Conservation (phyloP, 495 filamentous ascomycete species). For the Lophiostoma macrostomum region DNA sequence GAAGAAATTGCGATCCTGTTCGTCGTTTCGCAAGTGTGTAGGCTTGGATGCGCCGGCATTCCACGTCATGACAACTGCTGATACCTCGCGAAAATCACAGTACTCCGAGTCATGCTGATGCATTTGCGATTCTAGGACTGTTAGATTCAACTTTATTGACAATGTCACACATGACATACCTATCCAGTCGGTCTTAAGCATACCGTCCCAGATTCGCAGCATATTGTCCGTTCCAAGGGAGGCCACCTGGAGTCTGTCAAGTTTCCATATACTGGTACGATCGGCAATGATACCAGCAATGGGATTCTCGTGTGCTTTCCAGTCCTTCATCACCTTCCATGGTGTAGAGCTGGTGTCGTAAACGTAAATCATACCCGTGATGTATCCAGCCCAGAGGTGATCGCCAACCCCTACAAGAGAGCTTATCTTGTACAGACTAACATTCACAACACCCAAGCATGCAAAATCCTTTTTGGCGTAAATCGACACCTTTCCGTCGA, state of each 20-base stretch:
- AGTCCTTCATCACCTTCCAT: conserved; percentile 90
- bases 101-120: conserved; percentile 74
- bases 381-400: conserved; percentile 90
- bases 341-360: conserved; percentile 80
- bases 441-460: conserved; percentile 72
- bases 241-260: conserved; percentile 82
- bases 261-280: conserved; percentile 76
- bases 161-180: conserved; percentile 46
- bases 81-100: conserved; percentile 79
- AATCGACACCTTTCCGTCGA: conserved; percentile 88
- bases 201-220: conserved; percentile 87
- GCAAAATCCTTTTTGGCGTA: conserved; percentile 73
- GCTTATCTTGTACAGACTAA: conserved; percentile 95
- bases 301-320: conserved; percentile 82
- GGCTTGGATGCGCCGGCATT: conserved; percentile 93
- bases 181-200: conserved; percentile 90
- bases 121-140: conserved; percentile 69
- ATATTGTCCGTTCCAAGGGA: conserved; percentile 84
- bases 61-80: conserved; percentile 81
- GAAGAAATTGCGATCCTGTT: conserved; percentile 69
- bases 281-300: conserved; percentile 75
- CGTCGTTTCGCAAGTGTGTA: conserved; percentile 66
- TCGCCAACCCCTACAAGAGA: conserved; percentile 77
- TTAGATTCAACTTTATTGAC: not conserved
- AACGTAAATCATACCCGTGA: conserved; percentile 90